Evolutionary conservation across 2,329 filamentous ascomycete species (phyloP), one percentile per base, ranked within the genome.

Genomic region (Penicillium corylophilum): DNA sequence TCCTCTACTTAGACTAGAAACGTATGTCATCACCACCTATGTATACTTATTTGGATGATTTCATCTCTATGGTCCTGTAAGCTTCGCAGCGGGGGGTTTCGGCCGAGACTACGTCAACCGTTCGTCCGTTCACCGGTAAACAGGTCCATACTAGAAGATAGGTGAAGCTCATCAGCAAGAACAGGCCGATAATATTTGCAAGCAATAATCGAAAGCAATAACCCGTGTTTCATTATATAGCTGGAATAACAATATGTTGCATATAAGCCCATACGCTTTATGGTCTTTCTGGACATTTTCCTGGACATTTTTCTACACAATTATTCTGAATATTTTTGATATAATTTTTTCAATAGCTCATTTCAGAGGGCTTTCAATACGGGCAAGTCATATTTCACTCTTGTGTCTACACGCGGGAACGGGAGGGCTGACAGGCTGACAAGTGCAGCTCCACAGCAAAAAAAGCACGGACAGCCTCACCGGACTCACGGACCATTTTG

Each of bases 401-500:
- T 10, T 28, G 26, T 3, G 26, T 28, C 26, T 5, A 2, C 12
- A 28, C 12, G 26, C 26, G 26, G 8, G 31, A 35, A 16, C 31
- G 15, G n/a, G 31, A 9, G 8, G 15, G n/a, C 15, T 35, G 31
- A 13, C 29, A 33, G 29, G 12, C 3, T 36, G 33, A 16, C 16
- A 10, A 38, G 18, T 5, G 5, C 9, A 38, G 35, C 16, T 38
- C 35, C 35, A 38, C 35, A 20, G 15, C 33, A 36, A 20, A 38
- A 36, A 20, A 38, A 58, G 57, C 57, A 60, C 57, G 53, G 57
- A 60, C 57, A 49, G 46, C 45, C 33, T 50, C 18, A 20, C 33
- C 7, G 33, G 13, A 38, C 35, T 20, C 53, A 60, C 55, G 57
- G 55, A 56, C 55, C 57, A 53, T 43, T 38, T 20, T 38, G 31